Percentiles rank a stretch among this genome's conserved stretches.
Conservation (phyloP, 805 yeast species). For the Yarrowia alimentaria region DNA sequence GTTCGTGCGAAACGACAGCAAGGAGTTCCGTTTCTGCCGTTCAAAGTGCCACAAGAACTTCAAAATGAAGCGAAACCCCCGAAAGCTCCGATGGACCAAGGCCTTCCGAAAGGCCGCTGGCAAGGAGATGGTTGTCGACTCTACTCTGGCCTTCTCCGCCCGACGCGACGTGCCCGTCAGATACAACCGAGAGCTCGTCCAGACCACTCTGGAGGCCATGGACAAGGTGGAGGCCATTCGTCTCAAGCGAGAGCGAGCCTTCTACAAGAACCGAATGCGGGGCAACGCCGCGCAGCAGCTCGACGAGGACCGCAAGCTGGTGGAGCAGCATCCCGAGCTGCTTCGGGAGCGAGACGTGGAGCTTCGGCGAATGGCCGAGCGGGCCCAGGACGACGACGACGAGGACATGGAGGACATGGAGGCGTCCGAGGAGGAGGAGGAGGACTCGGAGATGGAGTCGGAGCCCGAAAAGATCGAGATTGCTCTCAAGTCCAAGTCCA, state of each 20-base stretch:
- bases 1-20: constrained; percentile 98
- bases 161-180: constrained; percentile 98
- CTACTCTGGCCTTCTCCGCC: constrained; percentile 92
- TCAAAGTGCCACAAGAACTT: constrained; percentile 97
- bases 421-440: constrained; percentile 47
- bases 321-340: constrained; percentile 83
- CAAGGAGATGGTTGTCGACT: constrained; percentile 95
- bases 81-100: constrained; percentile 97
- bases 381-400: constrained; percentile 46
- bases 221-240: constrained; percentile 93
- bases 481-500: constrained; percentile 24
- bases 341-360: constrained; percentile 93
- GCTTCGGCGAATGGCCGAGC: constrained; percentile 67
- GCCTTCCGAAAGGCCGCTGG: constrained; percentile 99
- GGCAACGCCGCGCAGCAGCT: constrained; percentile 88
- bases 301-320: constrained; percentile 82
- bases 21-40: constrained; percentile 95
- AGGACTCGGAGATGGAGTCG: constrained; percentile 12
- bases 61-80: constrained; percentile 97
- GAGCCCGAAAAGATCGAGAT: constrained; percentile 22
- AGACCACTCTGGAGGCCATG: constrained; percentile 94
- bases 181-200: constrained; percentile 93
- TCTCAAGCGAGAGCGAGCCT: constrained; percentile 93
- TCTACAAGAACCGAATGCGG: constrained; percentile 99
- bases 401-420: constrained; percentile 44